Evolutionary conservation across 768 basidiomycete species (phyloP).

Genomic region (Boletus sp.): DNA sequence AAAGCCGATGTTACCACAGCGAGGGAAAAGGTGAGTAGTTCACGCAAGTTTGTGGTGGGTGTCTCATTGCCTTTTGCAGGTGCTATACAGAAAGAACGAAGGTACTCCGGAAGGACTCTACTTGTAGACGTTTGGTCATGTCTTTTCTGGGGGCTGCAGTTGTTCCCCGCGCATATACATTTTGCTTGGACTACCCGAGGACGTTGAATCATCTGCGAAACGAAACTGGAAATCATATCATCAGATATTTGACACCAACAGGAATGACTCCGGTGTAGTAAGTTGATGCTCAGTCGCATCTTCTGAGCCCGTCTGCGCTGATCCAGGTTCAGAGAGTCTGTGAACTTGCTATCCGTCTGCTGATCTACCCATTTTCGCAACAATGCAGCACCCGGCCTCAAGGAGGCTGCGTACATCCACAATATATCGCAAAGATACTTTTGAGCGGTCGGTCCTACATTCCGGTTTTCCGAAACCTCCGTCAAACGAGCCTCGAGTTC

Average conservation of each 20-base stretch:
- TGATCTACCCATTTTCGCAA: neutral
- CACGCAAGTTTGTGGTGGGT: neutral
- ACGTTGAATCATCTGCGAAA: neutral
- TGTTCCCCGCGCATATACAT: neutral
- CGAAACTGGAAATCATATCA: neutral
- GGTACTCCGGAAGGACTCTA: constrained; percentile 90
- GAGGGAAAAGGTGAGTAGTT: constrained; percentile 76
- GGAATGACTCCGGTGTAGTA: neutral
- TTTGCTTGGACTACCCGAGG: neutral
- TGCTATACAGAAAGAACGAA: constrained; percentile 96
- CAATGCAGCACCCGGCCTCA: neutral
- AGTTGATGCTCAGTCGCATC: neutral
- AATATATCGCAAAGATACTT: too few relatives aligned
- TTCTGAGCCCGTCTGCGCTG: neutral
- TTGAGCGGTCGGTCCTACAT: neutral
- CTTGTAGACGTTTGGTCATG: constrained; percentile 42
- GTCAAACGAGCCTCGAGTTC: neutral
- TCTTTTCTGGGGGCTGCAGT: constrained; percentile 5
- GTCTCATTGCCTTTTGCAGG: constrained; percentile 38
- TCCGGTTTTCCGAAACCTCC: neutral
- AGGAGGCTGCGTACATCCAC: neutral
- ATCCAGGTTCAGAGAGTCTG: neutral
- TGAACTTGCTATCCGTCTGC: neutral
- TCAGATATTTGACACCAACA: neutral
- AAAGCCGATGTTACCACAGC: constrained; percentile 89